These are phyloP conservation scores for Cryptococcus floricola DNA, from an alignment of 1,284 basidiomycete species.

Conservation along the genomic window DNA sequence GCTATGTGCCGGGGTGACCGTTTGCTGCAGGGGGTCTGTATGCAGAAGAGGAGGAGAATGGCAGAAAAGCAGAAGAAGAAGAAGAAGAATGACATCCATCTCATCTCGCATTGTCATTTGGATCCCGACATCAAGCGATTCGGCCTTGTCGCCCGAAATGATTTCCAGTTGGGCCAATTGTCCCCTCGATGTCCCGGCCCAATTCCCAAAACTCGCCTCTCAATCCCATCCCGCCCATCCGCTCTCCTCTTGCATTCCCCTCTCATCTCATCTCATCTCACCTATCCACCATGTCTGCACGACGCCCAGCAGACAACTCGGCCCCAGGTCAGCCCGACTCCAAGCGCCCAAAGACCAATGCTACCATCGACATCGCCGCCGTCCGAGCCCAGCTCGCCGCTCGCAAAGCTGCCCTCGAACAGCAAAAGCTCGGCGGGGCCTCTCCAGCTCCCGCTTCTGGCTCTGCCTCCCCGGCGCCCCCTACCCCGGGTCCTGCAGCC, in stretches of 20 bases:
- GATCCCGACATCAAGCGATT: too few species aligned
- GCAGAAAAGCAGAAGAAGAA: too few species aligned
- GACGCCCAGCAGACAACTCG: slow-evolving; percentile 22
- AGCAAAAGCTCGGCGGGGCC: slow-evolving; percentile 48
- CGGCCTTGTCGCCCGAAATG: too few species aligned
- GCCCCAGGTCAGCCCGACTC: slow-evolving; percentile 25
- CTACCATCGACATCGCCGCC: slow-evolving; percentile 29
- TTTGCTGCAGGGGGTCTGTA: too few species aligned
- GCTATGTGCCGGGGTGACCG: too few species aligned
- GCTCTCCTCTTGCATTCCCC: not conserved
- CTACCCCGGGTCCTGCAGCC: slow-evolving; percentile 38
- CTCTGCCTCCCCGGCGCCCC: slow-evolving; percentile 18
- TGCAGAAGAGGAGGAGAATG: too few species aligned
- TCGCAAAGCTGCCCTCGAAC: slow-evolving; percentile 72
- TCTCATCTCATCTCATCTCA: not conserved
- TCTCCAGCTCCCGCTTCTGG: slow-evolving; percentile 31
- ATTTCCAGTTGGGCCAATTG: too few species aligned
- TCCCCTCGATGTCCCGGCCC: too few species aligned
- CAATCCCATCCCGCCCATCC: too few species aligned
- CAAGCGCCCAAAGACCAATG: slow-evolving; percentile 18
- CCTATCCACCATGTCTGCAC: slow-evolving; percentile 16
- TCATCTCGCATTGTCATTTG: too few species aligned
- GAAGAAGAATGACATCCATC: too few species aligned
- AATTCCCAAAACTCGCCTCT: too few species aligned
- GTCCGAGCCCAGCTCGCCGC: slow-evolving; percentile 71